A percentile compares a stretch with the other conserved stretches of the same genome.
Conservation (phyloP, 352 stramenopile genomes). For the Pythium dissimile region DNA sequence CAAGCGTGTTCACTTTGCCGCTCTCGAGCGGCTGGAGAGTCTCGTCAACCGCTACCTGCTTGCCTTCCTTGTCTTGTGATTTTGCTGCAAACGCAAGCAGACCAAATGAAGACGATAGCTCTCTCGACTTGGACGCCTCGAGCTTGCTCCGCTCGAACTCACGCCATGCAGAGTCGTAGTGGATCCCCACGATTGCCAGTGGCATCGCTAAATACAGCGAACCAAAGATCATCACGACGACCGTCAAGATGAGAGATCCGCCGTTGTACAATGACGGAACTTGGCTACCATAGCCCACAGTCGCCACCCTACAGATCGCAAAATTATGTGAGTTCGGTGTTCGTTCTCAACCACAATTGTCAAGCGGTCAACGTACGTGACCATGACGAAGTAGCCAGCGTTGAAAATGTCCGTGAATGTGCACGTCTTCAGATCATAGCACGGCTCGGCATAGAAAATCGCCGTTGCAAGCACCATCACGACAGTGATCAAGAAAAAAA, state of each 20-base stretch:
- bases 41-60: constrained; percentile 13
- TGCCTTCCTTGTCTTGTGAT: constrained; percentile 15
- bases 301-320: constrained; percentile 61
- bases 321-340: too few species aligned
- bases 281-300: constrained; percentile 72
- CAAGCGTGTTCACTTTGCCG: constrained; percentile 19
- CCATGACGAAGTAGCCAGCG: constrained; percentile 78
- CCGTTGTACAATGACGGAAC: constrained; percentile 60
- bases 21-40: constrained; percentile 31
- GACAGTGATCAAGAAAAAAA: constrained; percentile 78
- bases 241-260: constrained; percentile 45
- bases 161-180: constrained; percentile 35
- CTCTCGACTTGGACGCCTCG: constrained; percentile 49
- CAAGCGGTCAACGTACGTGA: constrained; percentile 80
- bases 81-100: constrained; percentile 1
- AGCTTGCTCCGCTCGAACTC: constrained; percentile 50
- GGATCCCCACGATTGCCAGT: constrained; percentile 74
- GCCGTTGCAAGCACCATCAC: constrained; percentile 74
- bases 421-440: constrained; percentile 73
- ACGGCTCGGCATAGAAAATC: constrained; percentile 75
- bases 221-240: constrained; percentile 70
- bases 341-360: too few species aligned
- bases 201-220: constrained; percentile 80
- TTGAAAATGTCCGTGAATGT: constrained; percentile 86
- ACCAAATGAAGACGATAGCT: constrained; percentile 30